Base-by-base conservation (phyloP, 768 basidiomycete genomes). In the Hygrophorus russula region DNA sequence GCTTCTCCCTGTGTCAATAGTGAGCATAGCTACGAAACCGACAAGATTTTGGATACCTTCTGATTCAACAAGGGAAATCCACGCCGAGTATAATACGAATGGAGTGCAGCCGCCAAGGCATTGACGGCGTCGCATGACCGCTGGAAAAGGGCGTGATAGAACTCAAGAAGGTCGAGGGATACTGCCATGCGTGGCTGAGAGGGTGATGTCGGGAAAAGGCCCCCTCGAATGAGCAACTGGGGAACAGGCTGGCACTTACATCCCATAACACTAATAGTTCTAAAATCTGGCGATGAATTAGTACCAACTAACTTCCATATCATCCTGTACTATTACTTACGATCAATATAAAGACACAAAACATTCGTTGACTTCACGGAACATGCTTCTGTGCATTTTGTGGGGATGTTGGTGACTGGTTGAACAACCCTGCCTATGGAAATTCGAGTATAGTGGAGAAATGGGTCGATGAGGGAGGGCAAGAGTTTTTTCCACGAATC, bases 1-100 rank as follows among this genome's bases (percentile, higher is more conserved):
- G 28, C 18, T n/a, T 54, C 45, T 6, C 53, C 52, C 55, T 55
- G 41, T 17, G 3, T 32, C n/a, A n/a, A n/a, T n/a, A n/a, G n/a
- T n/a, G n/a, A n/a, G n/a, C n/a, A n/a, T n/a, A n/a, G n/a, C n/a
- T n/a, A n/a, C n/a, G n/a, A n/a, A n/a, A n/a, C n/a, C n/a, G n/a
- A n/a, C n/a, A n/a, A n/a, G n/a, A n/a, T n/a, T n/a, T n/a, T n/a
- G n/a, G n/a, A n/a, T n/a, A n/a, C n/a, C n/a, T n/a, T n/a, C n/a
- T n/a, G n/a, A n/a, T n/a, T n/a, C n/a, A n/a, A n/a, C n/a, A n/a
- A 36, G 29, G 7, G 4, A 31, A 40, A 46, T 14, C 46, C 49
- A 10, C 42, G 38, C 3, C 42, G 40, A 11, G 17, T 18, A 31
- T 55, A 53, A 20, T 46, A 39, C 1, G 41, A 41, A 15, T 34